Evolutionary conservation across 2,329 filamentous ascomycete species (phyloP).

Genomic region (Emericellopsis atlantica): DNA sequence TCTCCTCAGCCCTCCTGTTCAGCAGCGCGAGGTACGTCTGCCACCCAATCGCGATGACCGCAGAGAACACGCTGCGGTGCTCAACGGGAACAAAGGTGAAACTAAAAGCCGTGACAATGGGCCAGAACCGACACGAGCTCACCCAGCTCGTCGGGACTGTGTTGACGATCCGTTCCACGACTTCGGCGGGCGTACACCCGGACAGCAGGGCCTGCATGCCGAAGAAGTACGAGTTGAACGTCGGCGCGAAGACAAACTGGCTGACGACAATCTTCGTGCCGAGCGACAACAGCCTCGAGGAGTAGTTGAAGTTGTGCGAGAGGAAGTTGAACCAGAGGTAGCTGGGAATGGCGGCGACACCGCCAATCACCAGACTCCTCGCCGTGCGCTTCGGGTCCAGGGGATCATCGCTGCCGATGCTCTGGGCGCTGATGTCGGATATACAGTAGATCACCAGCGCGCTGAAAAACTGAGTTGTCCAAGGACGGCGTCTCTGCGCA

Average conservation of each 20-base stretch:
- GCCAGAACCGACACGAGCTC: constrained; percentile 84
- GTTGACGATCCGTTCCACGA: constrained; percentile 56
- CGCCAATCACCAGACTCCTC: constrained; percentile 64
- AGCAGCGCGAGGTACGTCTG: constrained; percentile 80
- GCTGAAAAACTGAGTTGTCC: constrained; percentile 66
- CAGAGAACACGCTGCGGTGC: constrained; percentile 70
- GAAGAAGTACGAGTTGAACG: constrained; percentile 79
- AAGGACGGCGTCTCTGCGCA: constrained; percentile 59
- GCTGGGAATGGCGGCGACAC: constrained; percentile 58
- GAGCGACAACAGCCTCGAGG: constrained; percentile 58
- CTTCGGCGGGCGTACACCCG: constrained; percentile 51
- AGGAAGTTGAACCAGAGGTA: constrained; percentile 81
- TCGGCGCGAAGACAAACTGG: constrained; percentile 67
- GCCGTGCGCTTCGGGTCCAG: constrained; percentile 43
- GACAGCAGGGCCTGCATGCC: constrained; percentile 63
- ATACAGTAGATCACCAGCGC: constrained; percentile 67
- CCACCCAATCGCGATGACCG: constrained; percentile 74
- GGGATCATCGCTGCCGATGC: constrained; percentile 39
- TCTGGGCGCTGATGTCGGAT: constrained; percentile 68
- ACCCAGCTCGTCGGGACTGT: constrained; percentile 66
- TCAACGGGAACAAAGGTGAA: constrained; percentile 75
- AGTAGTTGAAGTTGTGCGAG: constrained; percentile 71
- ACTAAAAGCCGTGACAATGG: constrained; percentile 71
- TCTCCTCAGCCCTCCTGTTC: constrained; percentile 56
- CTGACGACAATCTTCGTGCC: constrained; percentile 68